Conservation (phyloP, 2,329 filamentous ascomycete genomes). For the Fusarium citri region DNA sequence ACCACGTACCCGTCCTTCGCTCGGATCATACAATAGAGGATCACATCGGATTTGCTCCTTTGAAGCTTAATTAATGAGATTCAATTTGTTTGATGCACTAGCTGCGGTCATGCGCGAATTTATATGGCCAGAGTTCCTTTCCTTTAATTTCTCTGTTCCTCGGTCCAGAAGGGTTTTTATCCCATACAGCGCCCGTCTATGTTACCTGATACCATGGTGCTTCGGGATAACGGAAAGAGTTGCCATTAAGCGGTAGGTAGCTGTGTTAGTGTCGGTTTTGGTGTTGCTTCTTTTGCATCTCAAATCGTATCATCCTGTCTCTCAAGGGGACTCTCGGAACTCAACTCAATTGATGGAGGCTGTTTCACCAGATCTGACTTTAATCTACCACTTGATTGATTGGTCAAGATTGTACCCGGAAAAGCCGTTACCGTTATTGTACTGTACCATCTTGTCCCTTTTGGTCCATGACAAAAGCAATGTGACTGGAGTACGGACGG, state of each 20-base stretch:
- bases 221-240: constrained; percentile 11
- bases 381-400: constrained; percentile 19
- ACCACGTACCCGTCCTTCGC: constrained; percentile 9
- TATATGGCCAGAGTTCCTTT: constrained; percentile 1
- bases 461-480: not conserved
- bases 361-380: constrained; percentile 39
- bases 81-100: constrained; percentile 40
- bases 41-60: constrained; percentile 11
- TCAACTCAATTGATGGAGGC: not conserved
- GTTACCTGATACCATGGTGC: not conserved
- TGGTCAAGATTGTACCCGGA: not conserved
- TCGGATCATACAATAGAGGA: constrained; percentile 25
- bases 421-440: constrained; percentile 18
- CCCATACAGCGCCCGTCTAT: not conserved
- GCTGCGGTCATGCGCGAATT: constrained; percentile 31
- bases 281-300: not conserved
- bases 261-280: not conserved
- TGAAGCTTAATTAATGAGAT: constrained; percentile 24
- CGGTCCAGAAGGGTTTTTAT: not conserved
- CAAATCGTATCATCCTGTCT: constrained; percentile 13
- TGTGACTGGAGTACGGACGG: not conserved
- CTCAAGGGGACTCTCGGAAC: constrained; percentile 6
- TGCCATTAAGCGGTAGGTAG: not conserved
- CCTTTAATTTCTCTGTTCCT: constrained; percentile 34
- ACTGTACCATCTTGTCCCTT: not conserved